Conservation (phyloP, 257 asterid genomes). For the Prunella vulgaris region DNA sequence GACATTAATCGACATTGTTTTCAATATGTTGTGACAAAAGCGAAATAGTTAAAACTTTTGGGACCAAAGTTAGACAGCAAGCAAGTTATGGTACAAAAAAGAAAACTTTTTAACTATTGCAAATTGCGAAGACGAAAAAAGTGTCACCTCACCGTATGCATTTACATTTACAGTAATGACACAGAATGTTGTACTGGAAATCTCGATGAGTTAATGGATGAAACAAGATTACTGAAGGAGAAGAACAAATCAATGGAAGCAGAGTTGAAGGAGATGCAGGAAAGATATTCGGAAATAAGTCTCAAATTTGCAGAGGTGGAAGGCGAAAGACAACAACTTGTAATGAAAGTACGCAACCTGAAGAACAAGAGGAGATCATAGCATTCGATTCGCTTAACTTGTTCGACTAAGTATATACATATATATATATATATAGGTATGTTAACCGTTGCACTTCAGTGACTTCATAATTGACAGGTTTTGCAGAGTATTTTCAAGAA, state of each 20-base stretch:
- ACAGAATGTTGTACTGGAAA: constrained; percentile 8
- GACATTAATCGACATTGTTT: too few relatives aligned
- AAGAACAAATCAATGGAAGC: constrained; percentile 59
- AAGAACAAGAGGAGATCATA: constrained; percentile 55
- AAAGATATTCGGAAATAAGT: constrained; percentile 93
- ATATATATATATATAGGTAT: constrained; percentile 13
- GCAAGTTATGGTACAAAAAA: too few relatives aligned
- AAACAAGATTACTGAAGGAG: constrained; percentile 51
- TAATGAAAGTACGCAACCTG: constrained; percentile 79
- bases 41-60: too few relatives aligned
- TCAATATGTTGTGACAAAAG: too few relatives aligned
- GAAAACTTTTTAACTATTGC: background rate
- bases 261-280: constrained; percentile 93
- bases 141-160: constrained; percentile 7
- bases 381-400: background rate
- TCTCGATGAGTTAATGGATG: constrained; percentile 29
- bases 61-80: too few relatives aligned
- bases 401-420: constrained; percentile 3
- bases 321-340: constrained; percentile 94
- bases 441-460: constrained; percentile 23
- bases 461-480: constrained; percentile 23
- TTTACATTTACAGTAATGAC: constrained; percentile 27
- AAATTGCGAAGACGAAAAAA: background rate
- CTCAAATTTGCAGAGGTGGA: constrained; percentile 98
- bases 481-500: constrained; percentile 24